These are phyloP conservation scores for Trichoderma oligosporum DNA, from an alignment of 2,329 filamentous ascomycete genomes.

Conservation along the genomic window DNA sequence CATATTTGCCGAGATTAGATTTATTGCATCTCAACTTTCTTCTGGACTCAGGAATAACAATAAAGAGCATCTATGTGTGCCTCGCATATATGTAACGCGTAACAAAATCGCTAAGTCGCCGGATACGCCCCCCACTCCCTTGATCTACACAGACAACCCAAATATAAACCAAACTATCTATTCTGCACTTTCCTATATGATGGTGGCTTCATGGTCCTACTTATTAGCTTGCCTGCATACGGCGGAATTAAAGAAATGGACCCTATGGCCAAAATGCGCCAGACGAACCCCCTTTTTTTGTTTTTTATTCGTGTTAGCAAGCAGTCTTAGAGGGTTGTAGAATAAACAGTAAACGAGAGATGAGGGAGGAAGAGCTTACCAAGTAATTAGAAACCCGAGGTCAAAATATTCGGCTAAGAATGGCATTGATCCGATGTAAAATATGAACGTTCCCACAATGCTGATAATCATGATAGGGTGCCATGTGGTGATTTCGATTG, in stretches of 20 bases:
- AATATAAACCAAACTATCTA: conserved; percentile 39
- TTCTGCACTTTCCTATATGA: conserved; percentile 91
- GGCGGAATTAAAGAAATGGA: conserved; percentile 81
- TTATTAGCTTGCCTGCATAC: conserved; percentile 80
- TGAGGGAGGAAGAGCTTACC: conserved; percentile 42
- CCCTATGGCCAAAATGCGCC: conserved; percentile 77
- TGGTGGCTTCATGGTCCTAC: conserved; percentile 81
- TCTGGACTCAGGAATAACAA: background rate
- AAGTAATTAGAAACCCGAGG: conserved; percentile 69
- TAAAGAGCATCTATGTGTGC: conserved; percentile 4
- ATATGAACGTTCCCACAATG: conserved; percentile 73
- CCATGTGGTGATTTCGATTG: conserved; percentile 95
- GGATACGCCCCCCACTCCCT: conserved; percentile 1
- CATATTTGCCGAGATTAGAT: background rate
- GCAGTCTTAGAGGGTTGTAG: background rate
- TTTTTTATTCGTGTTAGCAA: conserved; percentile 26
- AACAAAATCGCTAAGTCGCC: conserved; percentile 5
- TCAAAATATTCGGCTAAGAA: conserved; percentile 91
- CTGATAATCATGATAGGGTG: conserved; percentile 85
- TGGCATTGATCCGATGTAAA: conserved; percentile 80
- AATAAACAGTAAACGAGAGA: conserved; percentile 23
- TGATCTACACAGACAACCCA: background rate
- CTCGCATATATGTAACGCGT: conserved; percentile 13
- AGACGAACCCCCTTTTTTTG: conserved; percentile 75
- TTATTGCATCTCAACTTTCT: background rate